phyloP scores from a whole-genome alignment of 768 basidiomycete species.

The Kwoniella dejecticola region DNA sequence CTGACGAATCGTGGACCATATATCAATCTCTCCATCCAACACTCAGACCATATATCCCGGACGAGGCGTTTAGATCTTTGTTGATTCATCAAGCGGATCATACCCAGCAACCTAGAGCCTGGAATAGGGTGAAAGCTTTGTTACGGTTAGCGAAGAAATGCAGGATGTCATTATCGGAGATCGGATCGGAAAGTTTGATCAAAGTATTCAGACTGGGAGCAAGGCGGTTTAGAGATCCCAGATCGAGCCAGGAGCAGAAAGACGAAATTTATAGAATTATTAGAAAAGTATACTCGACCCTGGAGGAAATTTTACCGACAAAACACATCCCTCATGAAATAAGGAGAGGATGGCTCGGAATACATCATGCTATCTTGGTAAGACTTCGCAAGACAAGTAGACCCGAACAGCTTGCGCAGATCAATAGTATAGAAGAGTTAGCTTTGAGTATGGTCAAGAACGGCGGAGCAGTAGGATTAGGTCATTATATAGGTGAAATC shows the following conservation, averaged over 20 bases:
- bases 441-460: conserved; percentile 6
- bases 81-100: conserved; percentile 33
- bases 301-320: neutral
- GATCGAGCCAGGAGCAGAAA: neutral
- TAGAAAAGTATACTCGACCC: conserved; percentile 3
- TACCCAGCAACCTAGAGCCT: neutral
- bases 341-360: conserved; percentile 11
- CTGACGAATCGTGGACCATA: conserved; percentile 40
- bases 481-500: conserved; percentile 6
- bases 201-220: conserved; percentile 12
- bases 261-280: conserved; percentile 13
- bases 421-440: conserved; percentile 5
- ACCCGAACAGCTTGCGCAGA: neutral
- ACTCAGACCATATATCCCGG: conserved; percentile 38
- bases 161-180: conserved; percentile 14
- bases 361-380: conserved; percentile 2
- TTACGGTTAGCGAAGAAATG: conserved; percentile 16
- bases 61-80: conserved; percentile 29
- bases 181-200: conserved; percentile 12
- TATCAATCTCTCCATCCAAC: conserved; percentile 37
- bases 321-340: conserved; percentile 13
- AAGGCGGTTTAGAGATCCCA: neutral
- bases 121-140: conserved; percentile 9
- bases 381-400: neutral
- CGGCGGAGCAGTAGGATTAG: neutral